Evolutionary conservation across 768 basidiomycete genomes (phyloP).

Genomic region (Rhizopogon vulgaris): DNA sequence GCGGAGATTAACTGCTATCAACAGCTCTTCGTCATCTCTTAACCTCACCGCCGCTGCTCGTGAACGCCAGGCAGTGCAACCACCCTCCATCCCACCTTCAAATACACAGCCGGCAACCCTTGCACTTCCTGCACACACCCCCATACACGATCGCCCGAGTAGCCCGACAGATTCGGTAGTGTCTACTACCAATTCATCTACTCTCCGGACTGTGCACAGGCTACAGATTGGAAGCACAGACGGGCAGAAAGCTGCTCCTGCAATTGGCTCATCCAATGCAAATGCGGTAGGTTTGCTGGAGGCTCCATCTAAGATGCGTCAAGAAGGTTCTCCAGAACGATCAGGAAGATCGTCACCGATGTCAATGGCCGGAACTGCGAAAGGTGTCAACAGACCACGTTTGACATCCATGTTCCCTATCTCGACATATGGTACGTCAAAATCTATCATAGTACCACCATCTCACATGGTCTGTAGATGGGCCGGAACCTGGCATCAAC

Average conservation of each 20-base stretch:
- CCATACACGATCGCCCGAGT: slow-evolving; percentile 46
- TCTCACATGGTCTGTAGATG: slow-evolving; percentile 46
- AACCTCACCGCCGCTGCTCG: slow-evolving; percentile 37
- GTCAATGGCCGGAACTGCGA: slow-evolving; percentile 52
- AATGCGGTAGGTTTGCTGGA: slow-evolving; percentile 83
- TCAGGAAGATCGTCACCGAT: slow-evolving; percentile 79
- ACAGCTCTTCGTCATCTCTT: slow-evolving; percentile 64
- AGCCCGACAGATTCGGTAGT: slow-evolving; percentile 83
- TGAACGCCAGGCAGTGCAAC: slow-evolving; percentile 35
- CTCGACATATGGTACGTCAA: slow-evolving; percentile 60
- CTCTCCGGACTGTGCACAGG: slow-evolving; percentile 50
- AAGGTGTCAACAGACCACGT: slow-evolving; percentile 42
- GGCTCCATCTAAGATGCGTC: slow-evolving; percentile 58
- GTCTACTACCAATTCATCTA: slow-evolving; percentile 63
- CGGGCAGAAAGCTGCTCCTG: slow-evolving; percentile 82
- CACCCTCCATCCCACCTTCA: slow-evolving; percentile 11
- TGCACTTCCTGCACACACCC: slow-evolving; percentile 14
- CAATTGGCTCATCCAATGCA: slow-evolving; percentile 78
- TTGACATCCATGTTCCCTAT: slow-evolving; percentile 52
- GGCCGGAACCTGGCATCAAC: slow-evolving; percentile 84
- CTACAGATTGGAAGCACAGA: slow-evolving; percentile 70
- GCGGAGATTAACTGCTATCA: slow-evolving; percentile 67
- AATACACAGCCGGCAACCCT: slow-evolving; percentile 14
- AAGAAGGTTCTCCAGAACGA: slow-evolving; percentile 60
- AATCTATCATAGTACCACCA: not conserved